Conservation (phyloP, 2,329 filamentous ascomycete species). For the Penicillium concentricum region DNA sequence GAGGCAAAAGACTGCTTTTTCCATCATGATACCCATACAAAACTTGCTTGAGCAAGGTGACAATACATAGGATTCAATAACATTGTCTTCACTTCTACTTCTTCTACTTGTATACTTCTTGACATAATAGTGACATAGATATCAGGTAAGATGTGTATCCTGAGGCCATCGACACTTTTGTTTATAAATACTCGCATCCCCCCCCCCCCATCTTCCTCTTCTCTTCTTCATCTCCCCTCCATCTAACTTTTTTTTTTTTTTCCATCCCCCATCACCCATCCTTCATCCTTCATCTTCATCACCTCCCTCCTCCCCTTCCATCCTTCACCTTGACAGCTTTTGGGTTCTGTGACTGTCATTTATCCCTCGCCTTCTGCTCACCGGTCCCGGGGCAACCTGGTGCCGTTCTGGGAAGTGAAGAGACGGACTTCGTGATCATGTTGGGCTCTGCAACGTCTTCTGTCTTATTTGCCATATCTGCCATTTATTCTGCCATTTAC, state of each 20-base stretch:
- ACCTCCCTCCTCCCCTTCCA: not conserved
- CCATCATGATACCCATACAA: conserved; percentile 6
- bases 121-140: not conserved
- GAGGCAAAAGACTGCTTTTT: conserved; percentile 3
- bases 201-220: not conserved
- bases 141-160: not conserved
- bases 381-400: not conserved
- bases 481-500: not conserved
- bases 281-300: not conserved
- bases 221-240: conserved; percentile 5
- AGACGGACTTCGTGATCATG: not conserved
- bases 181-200: not conserved
- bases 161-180: not conserved
- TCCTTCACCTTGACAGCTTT: not conserved
- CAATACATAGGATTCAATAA: conserved; percentile 7
- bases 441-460: not conserved
- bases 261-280: not conserved
- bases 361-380: not conserved
- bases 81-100: not conserved
- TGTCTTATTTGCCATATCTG: not conserved
- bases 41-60: conserved; percentile 8
- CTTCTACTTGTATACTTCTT: not conserved
- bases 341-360: not conserved
- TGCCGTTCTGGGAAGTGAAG: not conserved
- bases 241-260: not conserved